Evolutionary conservation across 2,329 filamentous ascomycete genomes (phyloP), one percentile per base, ranked within the genome.

Genomic region (Gaeumannomyces tritici): DNA sequence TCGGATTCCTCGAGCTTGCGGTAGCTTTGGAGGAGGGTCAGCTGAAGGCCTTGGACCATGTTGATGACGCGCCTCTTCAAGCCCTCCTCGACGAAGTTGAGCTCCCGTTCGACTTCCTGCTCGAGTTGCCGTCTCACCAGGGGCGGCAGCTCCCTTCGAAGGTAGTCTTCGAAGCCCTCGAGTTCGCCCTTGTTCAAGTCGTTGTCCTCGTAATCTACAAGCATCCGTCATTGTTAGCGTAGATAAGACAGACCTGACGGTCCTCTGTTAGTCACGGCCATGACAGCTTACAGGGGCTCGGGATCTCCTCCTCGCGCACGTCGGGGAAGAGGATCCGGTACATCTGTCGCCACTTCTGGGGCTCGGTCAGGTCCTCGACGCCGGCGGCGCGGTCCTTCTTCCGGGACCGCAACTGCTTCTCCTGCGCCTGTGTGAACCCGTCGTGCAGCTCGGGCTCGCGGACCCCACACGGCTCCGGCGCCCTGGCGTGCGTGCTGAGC

Each of bases 281-380:
- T 24, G 55, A 28, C 1, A 56, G 28, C 70, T 65, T 69, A 75
- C 74, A 74, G 12, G 74, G 74, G 24, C 67, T 70, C 2, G 74
- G 74, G 4, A 72, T 71, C 31, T 68, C 67, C 4, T 68, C 62
- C 60, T 65, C 62, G 18, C 61, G 61, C 26, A 64, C 71, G 18
- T 68, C 69, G 0, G 74, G 73, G 42, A 78, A 77, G 1, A 78
- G 66, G 0, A 75, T 65, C 4, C 68, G 66, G 65, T 74, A 77
- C 24, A 74, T 71, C 42, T 74, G 71, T 6, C 64, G 65, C 76
- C 76, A 78, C 58, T 74, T 75, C 56, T 76, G 72, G 11, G 69
- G 68, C 51, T 76, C 75, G 0, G 64, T 68, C 21, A 66, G 60
- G 65, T 67, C 58, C n/a, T 67, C 63, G 28, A 15, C 29, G 26